These are phyloP conservation scores for Diplodia mutila DNA, from an alignment of 2,329 filamentous ascomycete genomes.

Conservation along the genomic window DNA sequence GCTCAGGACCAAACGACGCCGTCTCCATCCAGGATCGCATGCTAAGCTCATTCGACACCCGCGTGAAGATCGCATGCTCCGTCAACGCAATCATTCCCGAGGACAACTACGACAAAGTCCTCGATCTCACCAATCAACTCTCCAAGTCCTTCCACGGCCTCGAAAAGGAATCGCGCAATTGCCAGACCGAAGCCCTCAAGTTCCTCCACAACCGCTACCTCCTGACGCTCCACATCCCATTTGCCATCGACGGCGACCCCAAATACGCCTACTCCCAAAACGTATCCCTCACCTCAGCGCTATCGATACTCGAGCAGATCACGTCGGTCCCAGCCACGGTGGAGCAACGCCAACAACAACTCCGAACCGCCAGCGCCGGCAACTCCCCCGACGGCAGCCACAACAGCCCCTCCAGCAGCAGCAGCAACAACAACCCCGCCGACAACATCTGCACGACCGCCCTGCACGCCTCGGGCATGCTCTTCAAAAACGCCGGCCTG, in stretches of 20 bases:
- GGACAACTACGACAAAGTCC: slow-evolving; percentile 16
- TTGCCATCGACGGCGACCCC: slow-evolving; percentile 4
- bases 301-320: slow-evolving; percentile 15
- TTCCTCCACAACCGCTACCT: slow-evolving; percentile 16
- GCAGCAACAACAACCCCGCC: background rate
- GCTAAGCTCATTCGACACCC: slow-evolving; percentile 1
- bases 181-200: background rate
- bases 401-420: background rate
- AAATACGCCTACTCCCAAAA: slow-evolving; percentile 14
- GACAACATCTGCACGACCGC: slow-evolving; percentile 1
- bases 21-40: slow-evolving; percentile 5
- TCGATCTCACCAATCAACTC: slow-evolving; percentile 5
- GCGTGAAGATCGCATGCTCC: slow-evolving; percentile 4
- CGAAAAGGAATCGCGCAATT: background rate
- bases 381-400: background rate
- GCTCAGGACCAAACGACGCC: background rate
- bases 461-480: slow-evolving; percentile 2
- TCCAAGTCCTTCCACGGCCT: background rate
- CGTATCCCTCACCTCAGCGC: slow-evolving; percentile 1
- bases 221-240: slow-evolving; percentile 13
- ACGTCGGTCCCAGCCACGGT: background rate
- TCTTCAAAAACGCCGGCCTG: slow-evolving; percentile 14
- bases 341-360: background rate
- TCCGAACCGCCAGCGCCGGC: background rate
- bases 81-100: slow-evolving; percentile 11